Base-by-base conservation (phyloP, 2,329 filamentous ascomycete species). In the Cytospora schulzeri region DNA sequence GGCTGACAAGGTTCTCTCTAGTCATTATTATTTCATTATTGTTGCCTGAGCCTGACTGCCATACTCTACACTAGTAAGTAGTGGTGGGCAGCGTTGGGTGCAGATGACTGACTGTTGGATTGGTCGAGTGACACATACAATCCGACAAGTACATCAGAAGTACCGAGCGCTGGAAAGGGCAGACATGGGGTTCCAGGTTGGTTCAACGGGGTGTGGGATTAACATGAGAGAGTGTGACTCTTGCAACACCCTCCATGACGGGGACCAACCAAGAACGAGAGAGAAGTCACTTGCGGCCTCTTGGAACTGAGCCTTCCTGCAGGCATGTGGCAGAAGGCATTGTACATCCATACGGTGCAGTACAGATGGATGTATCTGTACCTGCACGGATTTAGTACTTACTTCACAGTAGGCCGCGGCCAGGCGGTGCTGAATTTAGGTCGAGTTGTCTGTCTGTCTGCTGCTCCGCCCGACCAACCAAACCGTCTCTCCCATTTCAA, bases 201-300 rank as follows among this genome's bases (percentile, higher is more conserved):
- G 31, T 28, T 19, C 38, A 33, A 62, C 52, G 55, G 50, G 61
- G 61, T 38, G 64, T 66, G 52, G 9, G 29, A 22, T 28, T 66
- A 66, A 33, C 17, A 31, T 15, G 24, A 24, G 24, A 24, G 24
- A 63, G 56, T 66, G 60, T 66, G 64, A 66, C 60, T 66, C 64
- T 65, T 63, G 64, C 64, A 60, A 54, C 51, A 66, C 56, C 60
- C 60, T 60, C 55, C 64, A 58, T n/a, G 31, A 56, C 22, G 35
- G n/a, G 28, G 29, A 60, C 58, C 58, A 52, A 35, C 59, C 59
- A 62, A 33, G 29, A 56, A 50, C 59, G 33, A 52, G n/a, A n/a
- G 29, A 61, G 52, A 50, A 64, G 62, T 52, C 51, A 48, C 55
- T 60, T 26, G 24, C 55, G 45, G 48, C 9, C 24, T 35, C 52